Percentiles rank a stretch among this genome's conserved stretches.
These are phyloP conservation scores for Talaromyces wortmannii DNA, from an alignment of 495 filamentous ascomycete species.

Conservation along the genomic window DNA sequence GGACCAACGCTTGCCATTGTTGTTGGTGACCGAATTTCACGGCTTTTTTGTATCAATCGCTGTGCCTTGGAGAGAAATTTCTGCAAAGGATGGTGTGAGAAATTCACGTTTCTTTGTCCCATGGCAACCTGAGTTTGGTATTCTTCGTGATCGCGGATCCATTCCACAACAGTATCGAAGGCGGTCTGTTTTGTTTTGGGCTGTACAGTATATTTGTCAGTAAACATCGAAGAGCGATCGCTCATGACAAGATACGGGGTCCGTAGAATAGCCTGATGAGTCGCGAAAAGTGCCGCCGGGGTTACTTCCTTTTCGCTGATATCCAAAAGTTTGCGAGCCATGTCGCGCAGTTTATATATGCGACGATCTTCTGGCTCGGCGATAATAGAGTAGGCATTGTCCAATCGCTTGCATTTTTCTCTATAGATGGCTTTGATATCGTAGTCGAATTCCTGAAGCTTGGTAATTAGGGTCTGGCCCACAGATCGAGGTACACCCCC, in stretches of 20 bases:
- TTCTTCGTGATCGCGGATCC: constrained; percentile 55
- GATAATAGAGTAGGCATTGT: constrained; percentile 39
- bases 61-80: constrained; percentile 61
- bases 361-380: constrained; percentile 36
- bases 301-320: constrained; percentile 36
- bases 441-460: constrained; percentile 23
- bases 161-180: constrained; percentile 41
- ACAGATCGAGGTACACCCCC: constrained; percentile 35
- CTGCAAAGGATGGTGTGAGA: constrained; percentile 33
- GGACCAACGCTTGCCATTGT: constrained; percentile 46
- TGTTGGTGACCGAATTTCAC: constrained; percentile 54
- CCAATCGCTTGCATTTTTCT: constrained; percentile 41
- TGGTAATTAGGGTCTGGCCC: constrained; percentile 24
- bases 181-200: constrained; percentile 35
- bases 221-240: constrained; percentile 38
- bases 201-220: constrained; percentile 37
- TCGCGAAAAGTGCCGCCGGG: constrained; percentile 53
- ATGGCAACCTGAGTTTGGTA: constrained; percentile 21
- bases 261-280: constrained; percentile 51
- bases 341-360: constrained; percentile 55
- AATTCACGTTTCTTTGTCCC: constrained; percentile 8
- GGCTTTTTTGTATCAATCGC: constrained; percentile 57
- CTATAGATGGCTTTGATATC: constrained; percentile 29
- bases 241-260: constrained; percentile 36
- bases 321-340: constrained; percentile 47